Percentiles rank a stretch among this genome's conserved stretches.
phyloP scores from a whole-genome alignment of 495 filamentous ascomycete species.

The Penicillium ochrochloron region DNA sequence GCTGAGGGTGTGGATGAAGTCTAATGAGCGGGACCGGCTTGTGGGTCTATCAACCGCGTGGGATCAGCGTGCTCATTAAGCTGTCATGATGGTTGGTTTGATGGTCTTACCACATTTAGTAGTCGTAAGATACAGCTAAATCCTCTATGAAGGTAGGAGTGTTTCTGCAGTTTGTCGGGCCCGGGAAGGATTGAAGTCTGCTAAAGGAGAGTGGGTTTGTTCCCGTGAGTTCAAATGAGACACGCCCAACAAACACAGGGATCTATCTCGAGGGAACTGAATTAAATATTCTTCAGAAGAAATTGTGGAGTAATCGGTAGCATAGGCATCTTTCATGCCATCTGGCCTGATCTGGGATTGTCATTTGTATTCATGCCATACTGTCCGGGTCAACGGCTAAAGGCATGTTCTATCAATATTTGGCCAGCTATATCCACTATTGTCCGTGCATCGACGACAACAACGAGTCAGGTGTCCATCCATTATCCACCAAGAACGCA shows the following conservation, averaged over 20 bases:
- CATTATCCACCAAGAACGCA: conserved; percentile 23
- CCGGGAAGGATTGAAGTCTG: neutral
- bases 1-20: conserved; percentile 9
- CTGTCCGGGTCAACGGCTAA: neutral
- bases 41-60: neutral
- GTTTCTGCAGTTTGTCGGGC: neutral
- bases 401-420: neutral
- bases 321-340: too few species aligned
- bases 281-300: too few species aligned
- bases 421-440: neutral
- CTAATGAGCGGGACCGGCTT: neutral
- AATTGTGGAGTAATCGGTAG: too few species aligned
- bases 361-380: neutral
- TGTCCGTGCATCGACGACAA: conserved; percentile 34
- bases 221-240: neutral
- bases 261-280: too few species aligned
- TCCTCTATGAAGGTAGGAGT: neutral
- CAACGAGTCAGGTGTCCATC: conserved; percentile 34
- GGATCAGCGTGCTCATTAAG: neutral
- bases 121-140: neutral
- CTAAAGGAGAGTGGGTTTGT: neutral
- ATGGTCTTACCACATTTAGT: conserved; percentile 3
- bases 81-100: conserved; percentile 1
- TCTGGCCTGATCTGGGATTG: too few species aligned
- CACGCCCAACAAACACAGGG: neutral